Base-by-base conservation (phyloP, 2,329 filamentous ascomycete genomes). In the Fusarium nurragi region DNA sequence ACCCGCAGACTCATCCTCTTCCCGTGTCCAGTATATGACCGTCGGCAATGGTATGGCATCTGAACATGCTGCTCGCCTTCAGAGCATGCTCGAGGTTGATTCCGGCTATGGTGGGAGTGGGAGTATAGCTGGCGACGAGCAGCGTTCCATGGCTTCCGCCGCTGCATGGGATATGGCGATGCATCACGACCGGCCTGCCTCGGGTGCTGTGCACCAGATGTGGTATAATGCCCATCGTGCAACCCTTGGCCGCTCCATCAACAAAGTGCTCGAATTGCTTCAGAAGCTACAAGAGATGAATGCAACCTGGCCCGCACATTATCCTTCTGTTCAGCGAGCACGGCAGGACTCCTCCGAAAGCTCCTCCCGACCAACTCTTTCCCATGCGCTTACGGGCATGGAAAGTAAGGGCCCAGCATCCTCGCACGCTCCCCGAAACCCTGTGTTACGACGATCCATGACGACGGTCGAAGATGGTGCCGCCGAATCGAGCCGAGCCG, bases 181-280 rank as follows among this genome's bases (percentile, higher is more conserved):
- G 53, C 78, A 79, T 47, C 75, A 78, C 26, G 77, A 79, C 65
- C 74, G 73, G 12, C 77, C 78, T 40, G 87, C 94, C 67, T 90
- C 92, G 34, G 91, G 90, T 73, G 92, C 97, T 77, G 88, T 97
- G 45, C 90, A 97, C 74, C 95, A 98, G 79, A 85, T 98, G 67
- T 92, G 92, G 83, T 97, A 97, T 80, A 98, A 98, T 77, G 88
- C 93, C 72, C 97, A 98, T 76, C 89, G 94, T 58, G 91, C 89
- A 7, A 88, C 91, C 28, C 86, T 99, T n/a, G 92, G 88, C 39
- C 90, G 94, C 59, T 91, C 93, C 14, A 97, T 99, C 74, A 91
- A 89, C 73, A 88, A 89, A 69, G 94, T 94, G 10, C 87, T 97
- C 56, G 93, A 97, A 60, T 87, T 93, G 3, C 80, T 99, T 66